A percentile compares a stretch with the other conserved stretches of the same genome.
phyloP scores from a whole-genome alignment of 2,329 filamentous ascomycete genomes.

The Penicillium sumatraense region DNA sequence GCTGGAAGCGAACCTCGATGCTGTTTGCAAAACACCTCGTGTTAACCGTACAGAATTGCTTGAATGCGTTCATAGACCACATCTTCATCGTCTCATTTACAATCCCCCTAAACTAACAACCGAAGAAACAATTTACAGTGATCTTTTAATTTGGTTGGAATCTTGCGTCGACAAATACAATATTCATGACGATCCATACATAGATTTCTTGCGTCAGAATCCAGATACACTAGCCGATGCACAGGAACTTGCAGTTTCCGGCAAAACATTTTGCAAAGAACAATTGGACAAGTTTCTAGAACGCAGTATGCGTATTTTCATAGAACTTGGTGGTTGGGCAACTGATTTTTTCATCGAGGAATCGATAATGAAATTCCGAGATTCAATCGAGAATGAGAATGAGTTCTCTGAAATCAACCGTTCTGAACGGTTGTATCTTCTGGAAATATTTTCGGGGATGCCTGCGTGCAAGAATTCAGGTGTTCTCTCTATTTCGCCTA shows the following conservation, averaged over 20 bases:
- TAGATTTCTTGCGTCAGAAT: constrained; percentile 54
- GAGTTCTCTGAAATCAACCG: constrained; percentile 51
- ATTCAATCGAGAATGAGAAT: constrained; percentile 29
- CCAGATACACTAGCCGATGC: constrained; percentile 40
- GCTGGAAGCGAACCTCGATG: constrained; percentile 73
- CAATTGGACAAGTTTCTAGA: constrained; percentile 62
- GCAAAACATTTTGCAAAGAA: constrained; percentile 49
- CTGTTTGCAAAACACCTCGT: constrained; percentile 71
- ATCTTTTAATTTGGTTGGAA: constrained; percentile 51
- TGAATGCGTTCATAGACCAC: constrained; percentile 69
- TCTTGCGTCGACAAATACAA: constrained; percentile 53
- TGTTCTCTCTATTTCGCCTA: constrained; percentile 55
- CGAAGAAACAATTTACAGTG: background rate
- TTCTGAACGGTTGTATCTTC: constrained; percentile 61
- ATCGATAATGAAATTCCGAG: constrained; percentile 47
- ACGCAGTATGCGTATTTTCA: constrained; percentile 56
- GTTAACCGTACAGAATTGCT: constrained; percentile 71
- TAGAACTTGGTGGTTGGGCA: constrained; percentile 70
- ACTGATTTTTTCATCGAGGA: constrained; percentile 67
- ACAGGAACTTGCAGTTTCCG: constrained; percentile 30
- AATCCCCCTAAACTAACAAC: background rate
- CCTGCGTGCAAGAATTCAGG: constrained; percentile 21
- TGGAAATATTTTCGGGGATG: constrained; percentile 41
- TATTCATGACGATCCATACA: constrained; percentile 64
- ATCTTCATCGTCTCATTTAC: constrained; percentile 34